phyloP scores from a whole-genome alignment of 352 stramenopile species.

The Pythium biforme region DNA sequence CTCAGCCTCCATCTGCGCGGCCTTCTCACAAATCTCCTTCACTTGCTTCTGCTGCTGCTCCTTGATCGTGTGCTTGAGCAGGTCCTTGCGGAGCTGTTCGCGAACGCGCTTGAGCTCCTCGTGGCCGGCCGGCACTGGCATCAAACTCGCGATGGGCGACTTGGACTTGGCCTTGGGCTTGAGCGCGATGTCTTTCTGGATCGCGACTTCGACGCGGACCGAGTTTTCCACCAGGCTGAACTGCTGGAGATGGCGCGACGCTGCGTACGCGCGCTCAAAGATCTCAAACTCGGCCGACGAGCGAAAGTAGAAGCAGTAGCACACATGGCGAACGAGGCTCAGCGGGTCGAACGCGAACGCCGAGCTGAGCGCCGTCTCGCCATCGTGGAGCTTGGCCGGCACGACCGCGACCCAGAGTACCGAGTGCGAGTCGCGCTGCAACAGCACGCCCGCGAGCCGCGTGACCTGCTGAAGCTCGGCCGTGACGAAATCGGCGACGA shows the following conservation, averaged over 20 bases:
- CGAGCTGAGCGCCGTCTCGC: slow-evolving; percentile 12
- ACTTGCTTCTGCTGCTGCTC: slow-evolving; percentile 11
- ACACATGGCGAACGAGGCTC: slow-evolving; percentile 26
- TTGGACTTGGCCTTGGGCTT: slow-evolving; percentile 9
- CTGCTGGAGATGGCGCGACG: slow-evolving; percentile 40
- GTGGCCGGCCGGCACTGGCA: slow-evolving; percentile 12
- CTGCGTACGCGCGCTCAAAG: slow-evolving; percentile 39
- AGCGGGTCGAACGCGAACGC: slow-evolving; percentile 6
- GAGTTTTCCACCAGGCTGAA: slow-evolving; percentile 51
- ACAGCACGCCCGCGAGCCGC: slow-evolving; percentile 37
- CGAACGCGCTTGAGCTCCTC: slow-evolving; percentile 21
- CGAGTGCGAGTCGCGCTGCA: slow-evolving; percentile 41
- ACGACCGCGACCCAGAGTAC: slow-evolving; percentile 46
- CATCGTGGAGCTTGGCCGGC: not conserved
- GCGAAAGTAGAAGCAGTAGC: slow-evolving; percentile 72
- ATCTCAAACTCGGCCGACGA: slow-evolving; percentile 52
- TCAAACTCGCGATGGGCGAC: not conserved
- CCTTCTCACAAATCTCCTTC: slow-evolving; percentile 16
- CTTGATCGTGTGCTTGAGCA: not conserved
- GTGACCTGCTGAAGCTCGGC: slow-evolving; percentile 53
- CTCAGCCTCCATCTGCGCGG: slow-evolving; percentile 12
- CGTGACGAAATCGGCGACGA: slow-evolving; percentile 54
- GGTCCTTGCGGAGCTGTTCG: slow-evolving; percentile 12
- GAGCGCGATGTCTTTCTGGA: slow-evolving; percentile 24
- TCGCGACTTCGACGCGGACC: slow-evolving; percentile 55